Conservation (phyloP, 805 yeast genomes). For the Jamesozyma jinghongensis region DNA sequence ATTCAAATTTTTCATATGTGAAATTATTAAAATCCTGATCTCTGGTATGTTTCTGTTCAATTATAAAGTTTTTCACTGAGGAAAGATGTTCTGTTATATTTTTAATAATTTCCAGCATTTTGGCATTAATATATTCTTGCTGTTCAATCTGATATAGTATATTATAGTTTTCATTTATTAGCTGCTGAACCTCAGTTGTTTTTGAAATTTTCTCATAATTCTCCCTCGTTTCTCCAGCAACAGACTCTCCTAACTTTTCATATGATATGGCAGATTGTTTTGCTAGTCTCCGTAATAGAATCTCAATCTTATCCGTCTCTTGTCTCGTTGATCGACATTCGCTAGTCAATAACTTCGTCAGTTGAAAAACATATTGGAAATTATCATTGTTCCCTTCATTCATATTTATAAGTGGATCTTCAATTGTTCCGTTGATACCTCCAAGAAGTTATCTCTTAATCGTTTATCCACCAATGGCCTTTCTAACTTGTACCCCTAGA, state of each 20-base stretch:
- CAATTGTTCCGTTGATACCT: too few species aligned
- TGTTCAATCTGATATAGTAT: slow-evolving; percentile 25
- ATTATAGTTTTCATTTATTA: slow-evolving; percentile 21
- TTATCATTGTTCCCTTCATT: slow-evolving; percentile 16
- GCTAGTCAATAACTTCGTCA: slow-evolving; percentile 17
- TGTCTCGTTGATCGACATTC: slow-evolving; percentile 23
- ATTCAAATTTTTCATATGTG: slow-evolving; percentile 15
- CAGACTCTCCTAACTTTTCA: slow-evolving; percentile 14
- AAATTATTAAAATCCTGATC: slow-evolving; percentile 15
- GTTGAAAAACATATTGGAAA: slow-evolving; percentile 23
- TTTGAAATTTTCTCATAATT: slow-evolving; percentile 6
- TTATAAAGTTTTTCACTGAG: slow-evolving; percentile 24
- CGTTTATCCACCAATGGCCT: too few species aligned
- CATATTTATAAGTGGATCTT: slow-evolving; percentile 9
- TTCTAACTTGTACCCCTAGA: too few species aligned
- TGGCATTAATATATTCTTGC: slow-evolving; percentile 22
- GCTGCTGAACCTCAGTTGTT: slow-evolving; percentile 11
- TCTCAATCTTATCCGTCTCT: slow-evolving; percentile 22
- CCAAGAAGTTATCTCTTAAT: too few species aligned
- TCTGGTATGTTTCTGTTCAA: slow-evolving; percentile 22
- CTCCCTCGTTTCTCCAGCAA: slow-evolving; percentile 8
- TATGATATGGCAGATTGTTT: slow-evolving; percentile 23
- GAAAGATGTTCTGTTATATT: slow-evolving; percentile 23
- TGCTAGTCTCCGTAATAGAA: slow-evolving; percentile 20
- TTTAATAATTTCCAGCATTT: slow-evolving; percentile 19